Percentiles rank a stretch among this genome's conserved stretches.
phyloP scores from a whole-genome alignment of 257 asterid genomes.

The Gentiana macrophylla region DNA sequence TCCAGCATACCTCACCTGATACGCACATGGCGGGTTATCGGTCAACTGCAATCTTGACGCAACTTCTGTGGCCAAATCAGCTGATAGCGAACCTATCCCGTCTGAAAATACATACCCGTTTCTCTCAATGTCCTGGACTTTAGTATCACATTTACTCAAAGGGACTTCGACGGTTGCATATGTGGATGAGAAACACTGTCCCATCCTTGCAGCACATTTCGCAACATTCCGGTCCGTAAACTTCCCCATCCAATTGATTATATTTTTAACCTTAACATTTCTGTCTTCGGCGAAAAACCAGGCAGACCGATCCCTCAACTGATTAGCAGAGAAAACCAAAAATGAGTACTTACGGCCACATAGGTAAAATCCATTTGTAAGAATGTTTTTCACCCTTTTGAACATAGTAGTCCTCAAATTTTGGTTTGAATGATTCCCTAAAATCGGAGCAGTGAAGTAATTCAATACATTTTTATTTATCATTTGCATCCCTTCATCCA shows the following conservation, averaged over 20 bases:
- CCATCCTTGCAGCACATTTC: conserved; percentile 93
- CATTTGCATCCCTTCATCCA: conserved; percentile 84
- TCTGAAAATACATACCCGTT: conserved; percentile 69
- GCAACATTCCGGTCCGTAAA: conserved; percentile 56
- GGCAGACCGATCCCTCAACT: conserved; percentile 82
- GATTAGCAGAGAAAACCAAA: conserved; percentile 85
- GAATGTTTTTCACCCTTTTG: conserved; percentile 50
- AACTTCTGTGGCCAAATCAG: conserved; percentile 66
- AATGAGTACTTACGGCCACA: conserved; percentile 71
- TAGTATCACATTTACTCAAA: conserved; percentile 18
- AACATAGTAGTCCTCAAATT: conserved; percentile 48
- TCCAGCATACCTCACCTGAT: conserved; percentile 85
- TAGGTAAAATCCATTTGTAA: conserved; percentile 46
- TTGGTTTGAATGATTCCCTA: conserved; percentile 29
- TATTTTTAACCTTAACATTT: conserved; percentile 21
- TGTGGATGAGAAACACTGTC: conserved; percentile 93
- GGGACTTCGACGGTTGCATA: conserved; percentile 83
- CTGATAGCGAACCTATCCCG: conserved; percentile 73
- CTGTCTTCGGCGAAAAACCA: conserved; percentile 86
- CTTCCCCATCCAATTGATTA: conserved; percentile 79
- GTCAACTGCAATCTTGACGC: conserved; percentile 56
- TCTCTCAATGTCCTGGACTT: conserved; percentile 47
- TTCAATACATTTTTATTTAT: conserved; percentile 49
- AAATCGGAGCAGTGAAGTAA: conserved; percentile 48
- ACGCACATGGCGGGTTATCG: conserved; percentile 63